Conservation (phyloP, 495 filamentous ascomycete genomes). For the Aspergillus ostianus region DNA sequence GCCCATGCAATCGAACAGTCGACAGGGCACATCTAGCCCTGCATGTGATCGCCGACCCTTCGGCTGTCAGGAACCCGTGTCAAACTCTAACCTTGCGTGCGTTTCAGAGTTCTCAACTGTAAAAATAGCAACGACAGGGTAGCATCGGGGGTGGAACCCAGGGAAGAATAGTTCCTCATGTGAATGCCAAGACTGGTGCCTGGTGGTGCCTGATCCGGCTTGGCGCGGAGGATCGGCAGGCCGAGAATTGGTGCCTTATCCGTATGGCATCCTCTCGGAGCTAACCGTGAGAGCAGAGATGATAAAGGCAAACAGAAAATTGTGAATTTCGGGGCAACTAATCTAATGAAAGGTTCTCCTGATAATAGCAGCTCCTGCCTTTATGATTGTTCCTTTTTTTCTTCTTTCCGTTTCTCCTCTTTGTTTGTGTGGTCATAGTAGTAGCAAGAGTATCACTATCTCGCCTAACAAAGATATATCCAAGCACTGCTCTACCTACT, state of each 20-base stretch:
- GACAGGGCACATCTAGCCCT: background rate
- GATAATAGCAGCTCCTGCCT: too few species aligned
- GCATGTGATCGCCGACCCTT: background rate
- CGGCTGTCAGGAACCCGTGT: background rate
- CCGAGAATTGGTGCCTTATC: background rate
- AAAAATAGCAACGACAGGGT: conserved; percentile 6
- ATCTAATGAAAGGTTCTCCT: too few species aligned
- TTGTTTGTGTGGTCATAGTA: too few species aligned
- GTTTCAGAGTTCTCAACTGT: background rate
- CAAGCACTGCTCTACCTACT: too few species aligned
- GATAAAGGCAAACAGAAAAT: too few species aligned
- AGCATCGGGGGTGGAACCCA: conserved; percentile 1
- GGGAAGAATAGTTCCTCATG: too few species aligned
- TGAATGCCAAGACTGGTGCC: background rate
- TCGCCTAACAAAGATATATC: too few species aligned
- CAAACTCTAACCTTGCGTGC: background rate
- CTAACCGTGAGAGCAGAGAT: background rate
- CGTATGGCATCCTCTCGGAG: background rate
- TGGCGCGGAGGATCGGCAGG: background rate
- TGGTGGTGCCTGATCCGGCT: background rate
- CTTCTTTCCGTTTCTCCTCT: too few species aligned
- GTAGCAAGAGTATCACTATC: too few species aligned
- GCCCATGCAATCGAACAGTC: too few species aligned
- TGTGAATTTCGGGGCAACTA: too few species aligned
- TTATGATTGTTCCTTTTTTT: too few species aligned